These are phyloP conservation scores for Solanum hybrid DNA, from an alignment of 305 asterid species.

Conservation along the genomic window DNA sequence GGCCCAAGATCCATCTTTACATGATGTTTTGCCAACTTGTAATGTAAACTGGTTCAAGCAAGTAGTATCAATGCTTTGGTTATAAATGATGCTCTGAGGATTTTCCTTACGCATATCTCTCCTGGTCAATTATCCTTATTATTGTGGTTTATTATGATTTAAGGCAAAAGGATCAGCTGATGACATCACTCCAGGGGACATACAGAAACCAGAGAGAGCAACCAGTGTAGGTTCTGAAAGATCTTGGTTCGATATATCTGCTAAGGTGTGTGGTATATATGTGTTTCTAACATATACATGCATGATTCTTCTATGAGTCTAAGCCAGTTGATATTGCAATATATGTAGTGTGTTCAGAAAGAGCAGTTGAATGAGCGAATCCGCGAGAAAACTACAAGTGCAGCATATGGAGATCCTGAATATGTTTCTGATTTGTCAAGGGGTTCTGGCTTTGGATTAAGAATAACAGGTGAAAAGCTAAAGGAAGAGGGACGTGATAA, in stretches of 20 bases:
- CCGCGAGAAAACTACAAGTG: conserved; percentile 31
- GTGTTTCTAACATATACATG: conserved; percentile 1
- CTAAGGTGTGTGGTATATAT: conserved; percentile 32
- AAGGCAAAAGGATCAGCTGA: conserved; percentile 49
- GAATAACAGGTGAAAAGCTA: conserved; percentile 36
- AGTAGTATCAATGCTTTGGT: background rate
- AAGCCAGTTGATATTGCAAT: conserved; percentile 10
- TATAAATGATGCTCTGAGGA: background rate
- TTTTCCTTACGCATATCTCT: background rate
- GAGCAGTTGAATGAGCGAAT: conserved; percentile 37
- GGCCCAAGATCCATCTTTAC: background rate
- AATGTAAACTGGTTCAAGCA: background rate
- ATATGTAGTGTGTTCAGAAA: conserved; percentile 41
- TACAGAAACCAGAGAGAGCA: conserved; percentile 49
- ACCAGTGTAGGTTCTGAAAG: conserved; percentile 41
- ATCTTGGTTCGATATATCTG: conserved; percentile 46
- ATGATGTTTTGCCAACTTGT: background rate
- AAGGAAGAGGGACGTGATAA: conserved; percentile 51
- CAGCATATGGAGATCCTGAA: conserved; percentile 42
- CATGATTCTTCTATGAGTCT: conserved; percentile 4
- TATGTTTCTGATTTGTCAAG: conserved; percentile 44
- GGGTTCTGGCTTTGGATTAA: conserved; percentile 33
- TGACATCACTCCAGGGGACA: conserved; percentile 34
- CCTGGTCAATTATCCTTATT: background rate
- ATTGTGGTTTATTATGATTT: conserved; percentile 23